Evolutionary conservation across 371 early-diverging fungal genomes (phyloP).

Genomic region (Syncephalastrum contaminatum): DNA sequence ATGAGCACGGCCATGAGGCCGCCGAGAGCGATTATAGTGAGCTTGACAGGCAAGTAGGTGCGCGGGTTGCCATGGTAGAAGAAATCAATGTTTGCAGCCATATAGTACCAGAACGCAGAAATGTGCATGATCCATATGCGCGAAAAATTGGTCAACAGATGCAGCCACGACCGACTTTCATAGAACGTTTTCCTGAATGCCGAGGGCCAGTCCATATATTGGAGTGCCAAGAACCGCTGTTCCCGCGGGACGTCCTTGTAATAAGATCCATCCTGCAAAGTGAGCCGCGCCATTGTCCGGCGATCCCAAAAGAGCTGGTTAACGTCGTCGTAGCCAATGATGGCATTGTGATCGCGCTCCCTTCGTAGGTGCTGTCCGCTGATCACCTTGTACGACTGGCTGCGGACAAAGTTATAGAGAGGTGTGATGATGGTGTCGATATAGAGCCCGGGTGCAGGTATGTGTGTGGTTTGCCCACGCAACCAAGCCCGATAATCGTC

Average conservation of each 20-base stretch:
- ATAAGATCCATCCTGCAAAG: slow-evolving; percentile 51
- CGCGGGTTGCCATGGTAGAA: slow-evolving; percentile 40
- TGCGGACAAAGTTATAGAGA: slow-evolving; percentile 73
- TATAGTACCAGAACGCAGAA: slow-evolving; percentile 80
- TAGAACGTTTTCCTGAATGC: slow-evolving; percentile 82
- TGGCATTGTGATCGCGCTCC: slow-evolving; percentile 79
- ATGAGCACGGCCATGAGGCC: slow-evolving; percentile 71
- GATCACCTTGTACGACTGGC: slow-evolving; percentile 73
- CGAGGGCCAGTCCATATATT: slow-evolving; percentile 65
- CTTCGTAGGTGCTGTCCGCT: slow-evolving; percentile 74
- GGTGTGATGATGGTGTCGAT: slow-evolving; percentile 72
- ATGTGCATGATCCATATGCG: slow-evolving; percentile 87
- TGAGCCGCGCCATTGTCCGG: slow-evolving; percentile 61
- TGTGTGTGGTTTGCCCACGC: background rate
- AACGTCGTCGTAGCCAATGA: slow-evolving; percentile 87
- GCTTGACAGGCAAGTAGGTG: slow-evolving; percentile 46
- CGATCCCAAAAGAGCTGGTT: slow-evolving; percentile 87
- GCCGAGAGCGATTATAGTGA: slow-evolving; percentile 69
- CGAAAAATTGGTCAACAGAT: slow-evolving; percentile 81
- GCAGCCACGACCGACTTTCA: slow-evolving; percentile 82
- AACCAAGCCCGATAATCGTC: slow-evolving; percentile 47
- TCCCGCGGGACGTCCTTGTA: slow-evolving; percentile 63
- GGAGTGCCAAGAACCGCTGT: slow-evolving; percentile 61
- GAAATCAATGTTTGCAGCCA: slow-evolving; percentile 71
- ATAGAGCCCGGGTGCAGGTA: slow-evolving; percentile 53